A percentile compares a stretch with the other conserved stretches of the same genome.
phyloP scores from a whole-genome alignment of 2,329 filamentous ascomycete genomes.

The Fusarium palustre region DNA sequence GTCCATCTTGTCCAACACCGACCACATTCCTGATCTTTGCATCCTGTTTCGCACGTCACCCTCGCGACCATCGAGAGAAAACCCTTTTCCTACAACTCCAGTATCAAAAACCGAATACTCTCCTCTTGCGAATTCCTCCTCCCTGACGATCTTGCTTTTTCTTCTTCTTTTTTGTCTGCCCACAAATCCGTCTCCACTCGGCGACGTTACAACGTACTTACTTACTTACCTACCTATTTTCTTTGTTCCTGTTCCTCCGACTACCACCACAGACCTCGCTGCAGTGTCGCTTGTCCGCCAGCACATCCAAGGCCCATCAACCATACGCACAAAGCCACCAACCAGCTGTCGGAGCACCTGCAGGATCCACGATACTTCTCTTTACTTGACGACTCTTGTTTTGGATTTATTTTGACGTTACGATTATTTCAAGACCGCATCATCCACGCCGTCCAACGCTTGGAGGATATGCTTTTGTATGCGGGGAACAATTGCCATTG shows the following conservation, averaged over 20 bases:
- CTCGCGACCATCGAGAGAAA: slow-evolving; percentile 35
- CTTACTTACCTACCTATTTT: background rate
- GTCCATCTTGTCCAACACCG: slow-evolving; percentile 40
- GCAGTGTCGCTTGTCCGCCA: slow-evolving; percentile 31
- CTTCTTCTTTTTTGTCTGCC: slow-evolving; percentile 9
- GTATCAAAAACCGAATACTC: slow-evolving; percentile 28
- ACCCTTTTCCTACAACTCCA: slow-evolving; percentile 23
- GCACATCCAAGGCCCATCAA: slow-evolving; percentile 25
- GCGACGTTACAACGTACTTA: slow-evolving; percentile 20
- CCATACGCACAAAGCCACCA: slow-evolving; percentile 22
- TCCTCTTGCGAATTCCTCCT: slow-evolving; percentile 15
- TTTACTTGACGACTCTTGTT: slow-evolving; percentile 14
- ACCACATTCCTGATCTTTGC: slow-evolving; percentile 47
- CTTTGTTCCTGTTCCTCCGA: slow-evolving; percentile 23
- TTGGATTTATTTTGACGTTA: slow-evolving; percentile 19
- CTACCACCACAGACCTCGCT: slow-evolving; percentile 23
- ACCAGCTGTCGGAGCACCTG: slow-evolving; percentile 17
- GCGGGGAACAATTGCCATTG: slow-evolving; percentile 43
- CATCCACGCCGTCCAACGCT: slow-evolving; percentile 25
- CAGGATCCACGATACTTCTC: slow-evolving; percentile 19
- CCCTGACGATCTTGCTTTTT: slow-evolving; percentile 20
- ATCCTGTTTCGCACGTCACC: slow-evolving; percentile 48
- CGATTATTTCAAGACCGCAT: slow-evolving; percentile 2
- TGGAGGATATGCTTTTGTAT: slow-evolving; percentile 43
- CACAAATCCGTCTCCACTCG: slow-evolving; percentile 18